Base-by-base conservation (phyloP, 2,329 filamentous ascomycete genomes). In the Colletotrichum godetiae region DNA sequence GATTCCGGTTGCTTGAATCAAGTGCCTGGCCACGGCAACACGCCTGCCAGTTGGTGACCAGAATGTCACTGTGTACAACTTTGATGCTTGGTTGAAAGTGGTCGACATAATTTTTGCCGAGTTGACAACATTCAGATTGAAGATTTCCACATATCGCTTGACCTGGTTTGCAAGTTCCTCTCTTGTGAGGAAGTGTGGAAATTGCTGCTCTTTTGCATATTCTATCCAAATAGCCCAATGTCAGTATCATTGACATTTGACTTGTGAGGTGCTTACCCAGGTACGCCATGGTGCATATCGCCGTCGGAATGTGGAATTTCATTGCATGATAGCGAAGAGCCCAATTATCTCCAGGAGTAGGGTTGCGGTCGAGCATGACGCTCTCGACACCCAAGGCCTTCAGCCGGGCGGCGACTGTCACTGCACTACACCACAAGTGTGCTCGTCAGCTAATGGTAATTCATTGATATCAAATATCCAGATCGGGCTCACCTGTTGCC, bases 331-430 rank as follows among this genome's bases (percentile, higher is more conserved):
- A 85, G 0, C 83, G 79, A 2, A 78, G 74, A 3, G 77, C 76
- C 83, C 83, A 85, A 72, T 82, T 84, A 72, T 85, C 83, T 6
- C 83, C 83, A 1, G 80, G 72, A 2, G 75, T 73, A 1, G 78
- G 58, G n/a, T 84, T 82, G 6, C 76, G 77, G 22, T 85, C 83
- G 11, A 80, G 67, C 46, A 85, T 79, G 27, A 85, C 59, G 49
- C 76, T 80, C 7, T 81, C 80, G 0, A 84, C 78, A 0, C 80
- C 79, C 0, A 84, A 62, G 0, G 83, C 80, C 61, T 85, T 85
- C 13, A 85, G 78, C 5, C 83, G 80, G 0, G 83, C 82, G 1
- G 82, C 80, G 3, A 81, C 77, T 12, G 77, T 70, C 4, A 81
- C 57, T 1, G 77, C 81, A 81, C 52, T 58, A 31, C 29, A 31